Evolutionary conservation across 225 moss, liverwort and hornwort genomes (phyloP), one percentile per base, ranked within the genome.

Genomic region (Bryum argenteum): DNA sequence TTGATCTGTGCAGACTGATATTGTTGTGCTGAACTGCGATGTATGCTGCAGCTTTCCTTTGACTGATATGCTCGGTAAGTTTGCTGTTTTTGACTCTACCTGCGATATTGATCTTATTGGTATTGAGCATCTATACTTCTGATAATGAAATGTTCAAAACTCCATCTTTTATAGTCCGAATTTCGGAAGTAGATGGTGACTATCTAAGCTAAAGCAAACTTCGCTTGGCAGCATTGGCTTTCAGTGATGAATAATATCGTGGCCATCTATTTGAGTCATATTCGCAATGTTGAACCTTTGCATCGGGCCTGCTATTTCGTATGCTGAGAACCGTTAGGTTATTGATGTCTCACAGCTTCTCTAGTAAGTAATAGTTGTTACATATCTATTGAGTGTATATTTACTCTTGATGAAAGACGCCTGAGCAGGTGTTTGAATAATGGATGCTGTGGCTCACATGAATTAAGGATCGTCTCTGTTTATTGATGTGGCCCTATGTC

Each of bases 41-140:
- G 97, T 98, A 67, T 98, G 97, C 88, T 98, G 97, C 89, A 94
- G 85, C 75, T 98, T 98, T 76, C 97, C 97, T 24, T 81, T 98
- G 64, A 81, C 88, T 77, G 87, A 89, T 61, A 94, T 98, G 97
- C 88, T 98, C 40, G 86, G 95, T 95, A 91, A 39, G 66, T 56
- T 78, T 68, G 54, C 19, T 67, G 69, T n/a, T 45, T 62, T 57
- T 37, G 57, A 47, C 16, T 72, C 19, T 58, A 55, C 37, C 33
- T 37, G 50, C 11, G 26, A 41, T 73, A 39, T 53, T 56, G 62
- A 63, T 63, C 78, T 47, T 45, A 43, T 73, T 61, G 51, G 5
- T 42, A 28, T 16, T 63, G 22, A 41, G 10, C 3, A 50, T 50
- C 51, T 5, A 33, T 6, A 33, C 33, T 64, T 77, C 45, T 48